Base-by-base conservation (phyloP, 2,329 filamentous ascomycete genomes). In the Calonectria multiphialidica region DNA sequence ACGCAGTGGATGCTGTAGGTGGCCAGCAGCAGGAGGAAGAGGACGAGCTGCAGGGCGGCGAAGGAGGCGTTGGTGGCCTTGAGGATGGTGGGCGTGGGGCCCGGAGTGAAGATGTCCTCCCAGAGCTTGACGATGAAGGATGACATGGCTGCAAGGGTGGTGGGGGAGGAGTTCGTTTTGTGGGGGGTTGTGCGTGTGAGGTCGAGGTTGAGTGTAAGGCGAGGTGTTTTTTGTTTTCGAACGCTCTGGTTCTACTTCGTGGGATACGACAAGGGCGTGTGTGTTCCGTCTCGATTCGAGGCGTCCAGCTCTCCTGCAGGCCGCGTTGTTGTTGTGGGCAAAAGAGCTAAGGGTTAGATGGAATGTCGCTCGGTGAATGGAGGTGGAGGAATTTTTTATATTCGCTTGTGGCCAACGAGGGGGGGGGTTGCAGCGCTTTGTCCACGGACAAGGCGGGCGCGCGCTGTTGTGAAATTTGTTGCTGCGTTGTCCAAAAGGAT, bases 101-200 rank as follows among this genome's bases (percentile, higher is more conserved):
- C 97, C 1, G 96, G 94, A 6, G 93, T 97, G 89, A 98, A 98
- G 88, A 98, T 92, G 81, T 95, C 97, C 82, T 94, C 90, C 94
- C 95, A 98, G 72, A 98, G 93, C 77, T 96, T 91, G 81, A 91
- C 88, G 74, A 97, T 80, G 84, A 93, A 93, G 78, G 86, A 82
- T 16, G 91, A 86, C 90, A 92, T 92, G 78, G 70, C 77, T 57
- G 66, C n/a, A 30, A 30, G 63, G 18, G 33, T 13, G 28, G 25
- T n/a, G 28, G 13, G 40, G n/a, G 55, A 37, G 23, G 59, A 42
- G 28, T 68, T 33, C 28, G 50, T 55, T 55, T 55, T 30, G 50
- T 12, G n/a, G n/a, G 10, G 42, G 45, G 23, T 53, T 53, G 33
- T 44, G 42, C 16, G 33, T 55, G 18, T 50, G 25, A 25, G 47